Evolutionary conservation across 2,329 filamentous ascomycete species (phyloP), one percentile per base, ranked within the genome.

Genomic region (Rosellinia necatrix): DNA sequence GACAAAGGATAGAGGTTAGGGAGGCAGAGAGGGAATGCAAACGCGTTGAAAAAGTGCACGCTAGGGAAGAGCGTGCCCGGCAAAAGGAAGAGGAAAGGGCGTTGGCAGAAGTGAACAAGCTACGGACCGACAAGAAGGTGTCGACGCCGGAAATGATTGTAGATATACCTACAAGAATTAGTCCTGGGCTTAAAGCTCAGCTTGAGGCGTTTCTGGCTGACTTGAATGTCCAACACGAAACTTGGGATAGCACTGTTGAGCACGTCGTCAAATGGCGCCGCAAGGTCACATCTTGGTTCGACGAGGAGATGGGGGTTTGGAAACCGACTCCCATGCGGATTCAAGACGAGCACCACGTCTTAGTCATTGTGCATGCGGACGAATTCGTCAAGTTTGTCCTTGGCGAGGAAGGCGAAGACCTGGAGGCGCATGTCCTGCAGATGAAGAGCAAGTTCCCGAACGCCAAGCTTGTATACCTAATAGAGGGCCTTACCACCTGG

Each of bases 121-220:
- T 87, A 8, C 84, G 85, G 48, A 85, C 83, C 0, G 86, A 91
- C 72, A 91, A 90, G 73, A 91, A 90, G 63, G 75, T 86, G 0
- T 88, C 89, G 0, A 83, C 85, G 0, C 81, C 81, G 0, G 89
- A 94, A 70, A 93, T 94, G 89, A 86, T 93, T 47, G 79, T 91
- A 1, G 83, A 90, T 63, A 75, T 93, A 21, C 82, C 89, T 0
- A 72, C 74, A 0, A 80, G 78, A 1, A 73, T 93, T 1, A 72
- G 80, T 19, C 70, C 77, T 0, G 75, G 72, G 0, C 67, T 80
- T 21, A 75, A 68, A 21, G 70, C 76, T 1, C 80, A 82, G 42
- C 70, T 81, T 4, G 72, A 79, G 50, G 70, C 75, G 1, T 72
- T 86, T n/a, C 74, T 88, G 0, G 68, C 72, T 2, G 75, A 78